Evolutionary conservation across 2,329 filamentous ascomycete species (phyloP).

Genomic region (Lachnellula cervina): DNA sequence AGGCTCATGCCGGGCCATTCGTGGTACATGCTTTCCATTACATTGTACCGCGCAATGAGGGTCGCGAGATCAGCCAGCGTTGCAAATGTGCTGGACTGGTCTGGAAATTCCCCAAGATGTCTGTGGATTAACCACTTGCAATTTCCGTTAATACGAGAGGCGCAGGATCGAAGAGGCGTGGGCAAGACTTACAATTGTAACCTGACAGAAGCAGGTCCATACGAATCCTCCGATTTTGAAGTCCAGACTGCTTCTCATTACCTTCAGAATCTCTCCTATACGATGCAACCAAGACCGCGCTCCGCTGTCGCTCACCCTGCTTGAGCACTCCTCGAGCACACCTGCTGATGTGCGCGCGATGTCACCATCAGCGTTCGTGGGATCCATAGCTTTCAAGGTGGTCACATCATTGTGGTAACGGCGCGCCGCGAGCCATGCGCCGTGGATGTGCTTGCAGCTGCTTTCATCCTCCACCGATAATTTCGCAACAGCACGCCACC

Average conservation of each 20-base stretch:
- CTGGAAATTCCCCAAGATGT: background rate
- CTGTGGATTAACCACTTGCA: background rate
- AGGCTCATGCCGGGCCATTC: background rate
- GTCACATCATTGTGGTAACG: background rate
- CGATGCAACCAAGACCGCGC: background rate
- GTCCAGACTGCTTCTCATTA: background rate
- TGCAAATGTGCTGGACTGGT: background rate
- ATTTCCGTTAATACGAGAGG: background rate
- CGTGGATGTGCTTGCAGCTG: background rate
- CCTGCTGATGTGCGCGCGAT: too few species aligned
- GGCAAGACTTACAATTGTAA: background rate
- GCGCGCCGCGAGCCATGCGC: background rate
- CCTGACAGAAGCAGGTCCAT: background rate
- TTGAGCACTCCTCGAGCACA: too few species aligned
- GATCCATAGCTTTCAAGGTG: background rate
- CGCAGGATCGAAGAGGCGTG: background rate
- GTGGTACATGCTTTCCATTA: conserved; percentile 3
- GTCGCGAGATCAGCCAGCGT: background rate
- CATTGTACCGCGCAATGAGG: conserved; percentile 3
- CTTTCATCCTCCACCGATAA: background rate
- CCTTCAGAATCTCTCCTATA: background rate
- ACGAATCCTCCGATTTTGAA: background rate
- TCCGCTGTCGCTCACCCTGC: background rate
- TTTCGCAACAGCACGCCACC: background rate
- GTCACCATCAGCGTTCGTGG: too few species aligned